Base-by-base conservation (phyloP, 805 yeast species). In the Wickerhamomyces chambardii region DNA sequence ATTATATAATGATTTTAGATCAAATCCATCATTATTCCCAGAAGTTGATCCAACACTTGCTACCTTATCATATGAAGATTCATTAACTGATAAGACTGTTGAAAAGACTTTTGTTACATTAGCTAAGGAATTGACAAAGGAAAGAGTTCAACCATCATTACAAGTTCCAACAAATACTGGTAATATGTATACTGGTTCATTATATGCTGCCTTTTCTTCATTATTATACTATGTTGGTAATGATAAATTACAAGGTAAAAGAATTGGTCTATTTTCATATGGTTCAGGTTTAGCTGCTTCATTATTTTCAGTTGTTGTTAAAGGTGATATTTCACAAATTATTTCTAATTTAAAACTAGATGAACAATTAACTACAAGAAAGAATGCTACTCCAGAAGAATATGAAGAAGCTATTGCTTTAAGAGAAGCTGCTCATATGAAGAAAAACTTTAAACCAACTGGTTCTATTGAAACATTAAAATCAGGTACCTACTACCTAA, bases 211-310 rank as follows among this genome's bases (percentile, higher is more conserved):
- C 7, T 71, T 92, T 40, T 72, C 90, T 24, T 90, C 97, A 12
- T 66, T 86, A 45, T 68, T 92, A 50, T 75, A 71, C 56, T 83
- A 69, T 55, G 82, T 81, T 43, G 89, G 85, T 30, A 70, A 73
- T 36, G 92, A 79, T 31, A 64, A 72, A 36, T 71, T 90, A 49
- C 86, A 80, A 60, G 74, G 73, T 50, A 85, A 87, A 70, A 77
- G 96, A 61, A 70, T 92, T 53, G 94, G 95, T 50, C 58, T 89
- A 51, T 92, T 89, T 70, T 92, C 98, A 16, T 92, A 92, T 62
- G 99, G 99, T 48, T 90, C 97, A 14, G 99, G 99, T 55, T 75
- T 92, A 43, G 99, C 99, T 31, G 73, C 97, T 15, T 76, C 95
- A 28, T 67, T 92, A 62, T 84, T 75, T 65, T 81, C 95, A 30